phyloP scores from a whole-genome alignment of 306 rosid species.

The Rosa lucieae region DNA sequence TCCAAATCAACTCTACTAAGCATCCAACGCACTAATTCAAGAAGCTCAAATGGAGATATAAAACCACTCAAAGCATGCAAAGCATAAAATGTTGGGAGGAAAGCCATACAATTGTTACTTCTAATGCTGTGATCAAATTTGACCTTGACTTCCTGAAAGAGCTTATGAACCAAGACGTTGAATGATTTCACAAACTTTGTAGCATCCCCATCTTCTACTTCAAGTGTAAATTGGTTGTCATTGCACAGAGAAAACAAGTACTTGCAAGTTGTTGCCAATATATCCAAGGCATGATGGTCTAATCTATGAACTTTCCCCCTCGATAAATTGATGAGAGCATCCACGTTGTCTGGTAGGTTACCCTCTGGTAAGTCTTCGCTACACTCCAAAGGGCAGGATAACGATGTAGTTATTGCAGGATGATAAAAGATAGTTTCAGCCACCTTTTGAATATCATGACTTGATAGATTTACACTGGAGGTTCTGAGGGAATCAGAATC shows the following conservation, averaged over 20 bases:
- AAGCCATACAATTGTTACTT: conserved; percentile 40
- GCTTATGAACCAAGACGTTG: conserved; percentile 43
- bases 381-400: conserved; percentile 52
- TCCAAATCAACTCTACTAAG: conserved; percentile 41
- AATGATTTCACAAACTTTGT: conserved; percentile 47
- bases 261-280: conserved; percentile 59
- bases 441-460: conserved; percentile 48
- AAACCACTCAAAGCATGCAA: conserved; percentile 53
- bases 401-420: conserved; percentile 55
- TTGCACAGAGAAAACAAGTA: conserved; percentile 43
- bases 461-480: conserved; percentile 29
- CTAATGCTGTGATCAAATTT: conserved; percentile 44
- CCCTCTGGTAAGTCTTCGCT: conserved; percentile 30
- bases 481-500: conserved; percentile 31
- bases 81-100: conserved; percentile 46
- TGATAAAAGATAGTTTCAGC: conserved; percentile 60
- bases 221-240: conserved; percentile 32
- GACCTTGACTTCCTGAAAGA: conserved; percentile 49
- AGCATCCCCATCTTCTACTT: conserved; percentile 34
- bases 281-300: conserved; percentile 51
- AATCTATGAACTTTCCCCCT: conserved; percentile 42
- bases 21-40: conserved; percentile 84
- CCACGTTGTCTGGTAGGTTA: conserved; percentile 30
- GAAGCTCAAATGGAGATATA: conserved; percentile 72
- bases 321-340: conserved; percentile 41